A percentile compares a stretch with the other conserved stretches of the same genome.
phyloP scores from a whole-genome alignment of 495 filamentous ascomycete genomes.

The Podospora anserina region DNA sequence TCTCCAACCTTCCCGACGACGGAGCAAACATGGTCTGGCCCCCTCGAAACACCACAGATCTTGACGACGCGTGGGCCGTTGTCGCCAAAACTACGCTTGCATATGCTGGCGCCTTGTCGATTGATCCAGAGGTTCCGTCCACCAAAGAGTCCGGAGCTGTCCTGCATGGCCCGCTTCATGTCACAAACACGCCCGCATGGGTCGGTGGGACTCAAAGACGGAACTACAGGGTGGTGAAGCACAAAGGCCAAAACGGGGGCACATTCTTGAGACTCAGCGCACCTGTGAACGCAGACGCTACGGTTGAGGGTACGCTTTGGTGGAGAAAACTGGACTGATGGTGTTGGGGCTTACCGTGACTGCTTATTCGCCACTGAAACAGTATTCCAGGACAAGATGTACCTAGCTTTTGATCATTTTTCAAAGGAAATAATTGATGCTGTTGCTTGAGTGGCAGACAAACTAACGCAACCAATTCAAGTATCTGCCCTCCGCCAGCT shows the following conservation, averaged over 20 bases:
- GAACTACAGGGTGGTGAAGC: background rate
- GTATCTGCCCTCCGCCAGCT: no score
- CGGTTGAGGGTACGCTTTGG: background rate
- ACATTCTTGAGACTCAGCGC: background rate
- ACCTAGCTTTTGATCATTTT: no score
- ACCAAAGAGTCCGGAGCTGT: background rate
- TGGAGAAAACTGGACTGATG: background rate
- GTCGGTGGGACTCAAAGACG: background rate
- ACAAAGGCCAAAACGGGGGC: background rate
- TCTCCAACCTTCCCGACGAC: background rate
- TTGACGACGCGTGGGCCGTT: background rate
- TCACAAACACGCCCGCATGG: background rate
- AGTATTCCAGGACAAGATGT: no score
- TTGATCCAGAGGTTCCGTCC: background rate
- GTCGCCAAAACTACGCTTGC: conserved; percentile 1
- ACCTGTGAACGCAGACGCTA: background rate
- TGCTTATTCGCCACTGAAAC: background rate
- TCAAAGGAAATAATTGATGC: no score
- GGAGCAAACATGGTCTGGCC: background rate
- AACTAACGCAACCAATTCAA: no score
- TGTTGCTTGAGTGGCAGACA: no score
- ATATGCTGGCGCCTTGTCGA: background rate
- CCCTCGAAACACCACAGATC: background rate
- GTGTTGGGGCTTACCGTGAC: background rate
- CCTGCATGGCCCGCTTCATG: background rate